Evolutionary conservation across 78 protist genomes (phyloP).

Genomic region (Bodo saltans): DNA sequence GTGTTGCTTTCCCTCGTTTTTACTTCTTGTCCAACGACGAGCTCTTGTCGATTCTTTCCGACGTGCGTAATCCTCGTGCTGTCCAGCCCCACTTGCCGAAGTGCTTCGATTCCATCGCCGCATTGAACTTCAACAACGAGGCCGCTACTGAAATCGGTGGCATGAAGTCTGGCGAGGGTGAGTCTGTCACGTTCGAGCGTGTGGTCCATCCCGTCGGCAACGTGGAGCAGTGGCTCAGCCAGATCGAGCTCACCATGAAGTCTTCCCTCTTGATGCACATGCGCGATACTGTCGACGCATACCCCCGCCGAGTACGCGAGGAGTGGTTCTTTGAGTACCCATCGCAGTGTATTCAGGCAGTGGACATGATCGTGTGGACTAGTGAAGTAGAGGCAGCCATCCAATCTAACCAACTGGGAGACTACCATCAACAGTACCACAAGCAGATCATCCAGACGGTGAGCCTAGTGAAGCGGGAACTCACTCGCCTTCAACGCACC

Average conservation of each 20-base stretch:
- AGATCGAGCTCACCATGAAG: constrained; percentile 57
- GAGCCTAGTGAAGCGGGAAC: constrained; percentile 45
- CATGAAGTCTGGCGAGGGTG: constrained; percentile 64
- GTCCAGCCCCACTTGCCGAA: constrained; percentile 70
- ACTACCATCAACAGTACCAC: constrained; percentile 25
- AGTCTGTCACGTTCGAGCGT: constrained; percentile 44
- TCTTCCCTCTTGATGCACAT: constrained; percentile 9
- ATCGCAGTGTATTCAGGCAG: constrained; percentile 61
- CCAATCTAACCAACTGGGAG: neutral
- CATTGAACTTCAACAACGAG: constrained; percentile 42
- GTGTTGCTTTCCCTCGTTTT: constrained; percentile 71
- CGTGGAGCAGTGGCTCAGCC: constrained; percentile 66
- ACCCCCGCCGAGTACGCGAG: constrained; percentile 29
- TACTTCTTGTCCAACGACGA: constrained; percentile 81
- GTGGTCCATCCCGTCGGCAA: constrained; percentile 46
- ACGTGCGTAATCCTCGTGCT: constrained; percentile 57
- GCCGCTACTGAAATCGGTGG: constrained; percentile 29
- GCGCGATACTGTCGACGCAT: neutral
- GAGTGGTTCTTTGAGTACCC: constrained; percentile 70
- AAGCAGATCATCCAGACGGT: constrained; percentile 46
- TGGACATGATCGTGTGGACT: constrained; percentile 57
- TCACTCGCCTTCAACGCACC: neutral
- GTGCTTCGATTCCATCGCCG: constrained; percentile 50
- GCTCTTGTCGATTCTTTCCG: constrained; percentile 69
- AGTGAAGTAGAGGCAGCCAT: constrained; percentile 34